Conservation (phyloP, 192 early-diverging fungal species). For the Coemansia sp. region DNA sequence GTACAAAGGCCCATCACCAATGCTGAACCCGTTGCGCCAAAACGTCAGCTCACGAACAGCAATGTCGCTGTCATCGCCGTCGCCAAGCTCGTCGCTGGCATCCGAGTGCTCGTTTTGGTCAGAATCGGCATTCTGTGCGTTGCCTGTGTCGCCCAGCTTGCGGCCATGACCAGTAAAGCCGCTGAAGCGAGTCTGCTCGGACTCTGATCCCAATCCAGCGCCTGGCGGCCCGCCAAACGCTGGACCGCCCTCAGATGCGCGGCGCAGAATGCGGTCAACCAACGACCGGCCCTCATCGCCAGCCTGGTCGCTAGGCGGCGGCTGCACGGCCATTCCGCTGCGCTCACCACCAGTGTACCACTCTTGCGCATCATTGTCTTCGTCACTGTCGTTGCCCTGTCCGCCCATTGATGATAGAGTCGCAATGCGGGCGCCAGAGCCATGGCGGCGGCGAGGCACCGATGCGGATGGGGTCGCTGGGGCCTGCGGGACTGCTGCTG, state of each 20-base stretch:
- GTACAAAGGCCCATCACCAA: slow-evolving; percentile 89
- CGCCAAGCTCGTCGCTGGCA: slow-evolving; percentile 4
- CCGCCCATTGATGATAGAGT: slow-evolving; percentile 42
- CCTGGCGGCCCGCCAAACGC: slow-evolving; percentile 3
- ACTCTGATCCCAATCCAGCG: neutral
- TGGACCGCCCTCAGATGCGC: slow-evolving; percentile 32
- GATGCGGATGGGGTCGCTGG: slow-evolving; percentile 20
- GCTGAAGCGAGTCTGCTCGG: neutral
- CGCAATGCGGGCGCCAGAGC: slow-evolving; percentile 47
- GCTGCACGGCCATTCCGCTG: slow-evolving; percentile 66
- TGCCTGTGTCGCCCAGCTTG: slow-evolving; percentile 15
- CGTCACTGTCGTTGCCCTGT: slow-evolving; percentile 9
- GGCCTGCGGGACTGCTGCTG: slow-evolving; percentile 7
- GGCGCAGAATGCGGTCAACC: slow-evolving; percentile 48
- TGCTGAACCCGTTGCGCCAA: slow-evolving; percentile 94
- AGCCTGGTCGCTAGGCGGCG: slow-evolving; percentile 16
- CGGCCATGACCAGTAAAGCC: slow-evolving; percentile 41
- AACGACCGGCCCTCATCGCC: slow-evolving; percentile 29
- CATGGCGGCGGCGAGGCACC: slow-evolving; percentile 46
- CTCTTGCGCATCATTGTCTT: slow-evolving; percentile 28
- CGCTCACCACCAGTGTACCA: slow-evolving; percentile 95
- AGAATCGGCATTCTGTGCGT: neutral
- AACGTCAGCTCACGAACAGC: slow-evolving; percentile 78
- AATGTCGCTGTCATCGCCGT: slow-evolving; percentile 15
- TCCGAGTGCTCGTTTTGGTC: neutral